Base-by-base conservation (phyloP, 2,329 filamentous ascomycete species). In the Neofusicoccum sp. region DNA sequence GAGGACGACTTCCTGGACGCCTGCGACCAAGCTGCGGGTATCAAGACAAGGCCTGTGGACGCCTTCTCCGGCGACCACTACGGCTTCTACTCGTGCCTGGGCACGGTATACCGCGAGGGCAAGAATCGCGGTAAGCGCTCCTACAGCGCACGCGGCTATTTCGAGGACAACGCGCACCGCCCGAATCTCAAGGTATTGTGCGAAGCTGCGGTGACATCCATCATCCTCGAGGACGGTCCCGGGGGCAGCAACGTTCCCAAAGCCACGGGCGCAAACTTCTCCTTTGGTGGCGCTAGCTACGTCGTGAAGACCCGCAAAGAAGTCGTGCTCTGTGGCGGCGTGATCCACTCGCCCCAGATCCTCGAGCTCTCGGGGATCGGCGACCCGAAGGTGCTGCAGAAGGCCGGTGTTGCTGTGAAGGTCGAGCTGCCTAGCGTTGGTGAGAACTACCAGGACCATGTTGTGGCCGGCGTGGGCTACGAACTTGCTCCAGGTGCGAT, bases 31-130 rank as follows among this genome's bases (percentile, higher is more conserved):
- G 70, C 71, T 1, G 67, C 63, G 43, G 67, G 69, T 6, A 65
- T 70, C 28, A 64, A 64, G 39, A 66, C 71, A 56, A 79, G 72
- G 56, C 73, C 74, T 1, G 67, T 63, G 2, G 76, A 77, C 65
- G 71, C 74, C 1, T 76, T 74, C 70, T 69, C 66, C 61, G 75
- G 75, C 3, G 71, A 77, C 47, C 74, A 75, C 48, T 74, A 74
- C 49, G 74, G 73, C 22, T 74, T 74, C 64, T 75, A 69, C 67
- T 72, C 71, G 50, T 72, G 68, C 3, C 69, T 75, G 6, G 72
- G 67, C n/a, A 65, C 66, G 3, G 69, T 72, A 6, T 63, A 67
- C 56, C 66, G 73, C 7, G 69, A 64, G n/a, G 70, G 69, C 3
- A 67, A 70, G 3, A 69, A 74, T 64, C 70, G 71, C 59, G 74